Evolutionary conservation across 441 rosid genomes (phyloP), one percentile per base, ranked within the genome.

Genomic region (Kokia cookei): DNA sequence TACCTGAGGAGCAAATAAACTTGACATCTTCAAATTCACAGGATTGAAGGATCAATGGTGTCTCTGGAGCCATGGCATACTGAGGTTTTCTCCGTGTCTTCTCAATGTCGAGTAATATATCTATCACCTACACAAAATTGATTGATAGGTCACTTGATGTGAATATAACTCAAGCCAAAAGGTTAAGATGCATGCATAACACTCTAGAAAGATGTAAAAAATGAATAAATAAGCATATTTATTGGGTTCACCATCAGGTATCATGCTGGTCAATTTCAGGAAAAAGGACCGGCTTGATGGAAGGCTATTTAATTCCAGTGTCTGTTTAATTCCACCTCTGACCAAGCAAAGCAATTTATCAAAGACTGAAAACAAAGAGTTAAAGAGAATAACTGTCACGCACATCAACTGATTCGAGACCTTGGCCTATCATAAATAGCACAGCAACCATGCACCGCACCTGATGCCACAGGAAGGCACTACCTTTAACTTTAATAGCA

Each of bases 381-480:
- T 50, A 17, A 78, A 66, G 70, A 68, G 71, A 67, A 48, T 13
- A 37, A 37, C 65, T 37, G 71, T 51, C 77, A 87, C 92, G 68
- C 80, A 95, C 98, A 80, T 90, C 87, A 58, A 88, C 81, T 12
- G 96, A 81, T 81, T 95, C 99, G 57, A 88, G 80, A 64, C 93
- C 97, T 78, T 84, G 93, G 69, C 99, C 98, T 14, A 93, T 85
- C 99, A 95, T 87, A 84, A 94, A 93, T 63, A 95, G 86, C 73
- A 95, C 94, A 43, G 94, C 86, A 72, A 93, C 97, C 87, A 95
- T 91, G 85, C 93, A 89, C 45, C 99, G 92, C 73, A 95, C 87
- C 75, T 95, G 99, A 81, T 95, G 99, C 97, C 96, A 91, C 69
- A 91, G 80, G 81, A 95, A 95, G 72, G 99, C 97, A 77, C 91